A percentile compares a stretch with the other conserved stretches of the same genome.
phyloP scores from a whole-genome alignment of 345 rosid genomes.

The Hirschfeldia incana region DNA sequence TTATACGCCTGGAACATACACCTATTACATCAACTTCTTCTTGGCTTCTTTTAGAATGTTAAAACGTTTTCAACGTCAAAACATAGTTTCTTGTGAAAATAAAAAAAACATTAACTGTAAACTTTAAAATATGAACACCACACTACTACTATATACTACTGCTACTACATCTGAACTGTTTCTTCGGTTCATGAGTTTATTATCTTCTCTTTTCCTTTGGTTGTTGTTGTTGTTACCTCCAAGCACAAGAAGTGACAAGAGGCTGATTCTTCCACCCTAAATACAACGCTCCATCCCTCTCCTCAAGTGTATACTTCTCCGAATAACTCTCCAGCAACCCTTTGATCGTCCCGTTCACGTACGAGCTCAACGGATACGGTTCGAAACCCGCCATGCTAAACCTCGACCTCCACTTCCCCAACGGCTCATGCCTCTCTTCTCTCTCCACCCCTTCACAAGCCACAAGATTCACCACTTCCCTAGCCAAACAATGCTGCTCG shows the following conservation, averaged over 20 bases:
- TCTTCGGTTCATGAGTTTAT: constrained; percentile 12
- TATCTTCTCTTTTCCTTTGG: background rate
- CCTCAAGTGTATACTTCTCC: constrained; percentile 70
- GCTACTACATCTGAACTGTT: constrained; percentile 26
- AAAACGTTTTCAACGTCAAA: too few species aligned
- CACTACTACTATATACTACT: background rate
- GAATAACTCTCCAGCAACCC: constrained; percentile 62
- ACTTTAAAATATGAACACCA: constrained; percentile 16
- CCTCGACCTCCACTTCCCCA: constrained; percentile 84
- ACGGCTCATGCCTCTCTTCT: constrained; percentile 83
- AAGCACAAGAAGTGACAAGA: constrained; percentile 75
- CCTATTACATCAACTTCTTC: too few species aligned
- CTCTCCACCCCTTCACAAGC: constrained; percentile 94
- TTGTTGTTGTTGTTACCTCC: constrained; percentile 49
- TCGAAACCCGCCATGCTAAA: constrained; percentile 86
- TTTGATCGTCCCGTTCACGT: constrained; percentile 74
- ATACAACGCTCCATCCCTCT: constrained; percentile 68
- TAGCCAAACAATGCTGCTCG: constrained; percentile 96
- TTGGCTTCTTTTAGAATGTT: too few species aligned
- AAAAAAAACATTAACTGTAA: background rate
- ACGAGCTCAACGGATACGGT: constrained; percentile 68
- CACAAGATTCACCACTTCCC: constrained; percentile 87
- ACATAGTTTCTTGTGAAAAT: too few species aligned
- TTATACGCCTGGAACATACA: too few species aligned
- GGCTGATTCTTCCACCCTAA: constrained; percentile 92